phyloP scores from a whole-genome alignment of 345 rosid genomes.

The Trapa incisa region DNA sequence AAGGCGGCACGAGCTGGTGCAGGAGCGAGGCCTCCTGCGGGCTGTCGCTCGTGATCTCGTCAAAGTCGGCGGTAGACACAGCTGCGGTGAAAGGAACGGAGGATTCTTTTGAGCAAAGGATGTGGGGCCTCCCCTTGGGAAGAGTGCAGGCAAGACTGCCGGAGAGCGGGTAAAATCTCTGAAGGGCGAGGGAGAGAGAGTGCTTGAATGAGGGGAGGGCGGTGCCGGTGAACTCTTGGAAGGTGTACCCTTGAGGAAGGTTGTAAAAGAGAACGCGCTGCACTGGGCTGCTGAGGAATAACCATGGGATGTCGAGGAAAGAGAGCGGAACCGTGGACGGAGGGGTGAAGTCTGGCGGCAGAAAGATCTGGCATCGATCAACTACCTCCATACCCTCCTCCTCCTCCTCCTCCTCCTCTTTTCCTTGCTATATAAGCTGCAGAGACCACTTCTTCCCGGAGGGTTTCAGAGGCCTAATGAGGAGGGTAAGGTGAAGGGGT shows the following conservation, averaged over 20 bases:
- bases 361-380: neutral
- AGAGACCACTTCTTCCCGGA: too few species aligned
- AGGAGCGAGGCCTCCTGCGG: slow-evolving; percentile 9
- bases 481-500: too few species aligned
- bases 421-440: neutral
- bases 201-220: slow-evolving; percentile 29
- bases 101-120: slow-evolving; percentile 9
- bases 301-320: slow-evolving; percentile 25
- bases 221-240: slow-evolving; percentile 15
- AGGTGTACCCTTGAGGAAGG: slow-evolving; percentile 12
- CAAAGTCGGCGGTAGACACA: slow-evolving; percentile 18
- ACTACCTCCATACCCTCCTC: too few species aligned
- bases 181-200: slow-evolving; percentile 37
- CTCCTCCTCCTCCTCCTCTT: neutral
- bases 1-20: slow-evolving; percentile 19
- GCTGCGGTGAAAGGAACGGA: slow-evolving; percentile 17
- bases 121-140: slow-evolving; percentile 17
- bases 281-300: slow-evolving; percentile 3
- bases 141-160: slow-evolving; percentile 16
- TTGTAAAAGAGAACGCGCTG: slow-evolving; percentile 25
- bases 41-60: slow-evolving; percentile 9
- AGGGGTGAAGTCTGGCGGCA: slow-evolving; percentile 21
- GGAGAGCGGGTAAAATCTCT: slow-evolving; percentile 33
- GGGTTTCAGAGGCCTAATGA: too few species aligned
- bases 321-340: slow-evolving; percentile 25